Evolutionary conservation across 2,329 filamentous ascomycete species (phyloP).

Genomic region (Raffaelea albimanens): DNA sequence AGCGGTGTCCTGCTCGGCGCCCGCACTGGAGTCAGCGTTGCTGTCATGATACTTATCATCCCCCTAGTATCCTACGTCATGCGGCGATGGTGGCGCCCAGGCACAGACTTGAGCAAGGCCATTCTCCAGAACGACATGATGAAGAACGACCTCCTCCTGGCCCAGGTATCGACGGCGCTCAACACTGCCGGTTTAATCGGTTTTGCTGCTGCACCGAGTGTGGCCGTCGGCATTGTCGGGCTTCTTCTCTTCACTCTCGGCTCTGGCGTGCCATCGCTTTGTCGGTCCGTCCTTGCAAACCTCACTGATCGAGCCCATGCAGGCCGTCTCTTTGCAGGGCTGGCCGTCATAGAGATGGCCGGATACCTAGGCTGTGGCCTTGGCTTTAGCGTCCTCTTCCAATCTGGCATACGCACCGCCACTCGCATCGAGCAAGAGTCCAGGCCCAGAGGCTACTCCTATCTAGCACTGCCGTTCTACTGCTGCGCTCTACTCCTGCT

Average conservation of each 20-base stretch:
- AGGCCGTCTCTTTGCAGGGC: constrained; percentile 2
- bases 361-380: not conserved
- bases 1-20: not conserved
- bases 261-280: constrained; percentile 6
- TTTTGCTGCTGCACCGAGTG: not conserved
- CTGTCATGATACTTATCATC: not conserved
- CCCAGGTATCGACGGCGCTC: not conserved
- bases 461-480: not conserved
- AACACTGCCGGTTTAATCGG: not conserved
- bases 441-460: not conserved
- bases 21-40: not conserved
- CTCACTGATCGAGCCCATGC: not conserved
- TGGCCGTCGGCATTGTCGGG: not conserved
- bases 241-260: constrained; percentile 7
- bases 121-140: not conserved
- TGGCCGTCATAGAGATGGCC: not conserved
- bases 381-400: not conserved
- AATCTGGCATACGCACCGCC: not conserved
- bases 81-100: not conserved
- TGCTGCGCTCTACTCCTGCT: not conserved
- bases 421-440: not conserved
- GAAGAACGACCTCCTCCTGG: not conserved
- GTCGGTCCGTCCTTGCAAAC: constrained; percentile 3
- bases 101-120: not conserved
- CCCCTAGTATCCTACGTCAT: not conserved